Evolutionary conservation across 495 filamentous ascomycete species (phyloP).

Genomic region (Penicillium riverlandense): DNA sequence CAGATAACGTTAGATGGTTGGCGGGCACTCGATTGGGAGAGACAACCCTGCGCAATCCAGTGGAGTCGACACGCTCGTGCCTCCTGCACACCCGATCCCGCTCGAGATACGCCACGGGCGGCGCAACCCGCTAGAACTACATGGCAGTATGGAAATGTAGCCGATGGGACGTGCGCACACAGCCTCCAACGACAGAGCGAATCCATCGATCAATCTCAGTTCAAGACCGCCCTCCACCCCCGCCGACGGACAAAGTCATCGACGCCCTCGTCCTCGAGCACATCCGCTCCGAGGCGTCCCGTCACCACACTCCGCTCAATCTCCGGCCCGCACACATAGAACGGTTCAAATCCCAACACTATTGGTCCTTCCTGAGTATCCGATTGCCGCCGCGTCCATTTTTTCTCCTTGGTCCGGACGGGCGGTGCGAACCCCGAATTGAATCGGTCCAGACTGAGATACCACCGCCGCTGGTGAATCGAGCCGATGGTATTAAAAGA

Average conservation of each 20-base stretch:
- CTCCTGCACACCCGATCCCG: too few relatives aligned
- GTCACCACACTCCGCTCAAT: conserved; percentile 57
- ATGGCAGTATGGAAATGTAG: too few relatives aligned
- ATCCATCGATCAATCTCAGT: conserved; percentile 17
- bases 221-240: conserved; percentile 50
- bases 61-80: too few relatives aligned
- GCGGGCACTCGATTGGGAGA: too few relatives aligned
- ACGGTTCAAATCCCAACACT: conserved; percentile 38
- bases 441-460: conserved; percentile 46
- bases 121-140: too few relatives aligned
- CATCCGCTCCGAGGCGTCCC: conserved; percentile 46
- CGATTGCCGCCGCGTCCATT: not conserved
- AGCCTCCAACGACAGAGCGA: too few relatives aligned
- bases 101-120: too few relatives aligned
- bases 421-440: conserved; percentile 45
- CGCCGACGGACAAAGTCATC: conserved; percentile 44
- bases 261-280: conserved; percentile 53
- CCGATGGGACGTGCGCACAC: too few relatives aligned
- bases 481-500: conserved; percentile 55
- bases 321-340: conserved; percentile 51
- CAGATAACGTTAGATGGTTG: too few relatives aligned
- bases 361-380: too few relatives aligned
- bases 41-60: too few relatives aligned
- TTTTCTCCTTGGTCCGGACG: not conserved
- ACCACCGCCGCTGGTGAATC: conserved; percentile 59